Evolutionary conservation across 2,329 filamentous ascomycete species (phyloP), one percentile per base, ranked within the genome.

Genomic region (Venturia aucupariae): DNA sequence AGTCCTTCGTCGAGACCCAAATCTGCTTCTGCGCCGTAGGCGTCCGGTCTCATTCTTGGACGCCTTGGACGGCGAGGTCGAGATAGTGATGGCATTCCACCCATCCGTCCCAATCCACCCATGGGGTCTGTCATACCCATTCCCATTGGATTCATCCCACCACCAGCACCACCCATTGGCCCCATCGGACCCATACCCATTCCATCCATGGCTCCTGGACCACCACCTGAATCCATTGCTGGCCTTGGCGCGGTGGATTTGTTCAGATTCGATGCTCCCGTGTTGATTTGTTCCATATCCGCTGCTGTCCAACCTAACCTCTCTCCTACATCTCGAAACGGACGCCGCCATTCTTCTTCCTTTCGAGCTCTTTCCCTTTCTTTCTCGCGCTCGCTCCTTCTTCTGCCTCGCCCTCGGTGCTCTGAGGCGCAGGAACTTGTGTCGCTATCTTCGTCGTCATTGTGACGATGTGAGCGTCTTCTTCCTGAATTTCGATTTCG

Each of bases 161-260:
- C 41, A 27, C 46, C 22, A 27, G 22, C 46, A 27, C 46, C 46
- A 10, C 38, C 59, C 59, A 60, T 41, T 11, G 59, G 35, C 8
- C 51, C 51, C 51, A 57, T 57, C 27, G 48, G 24, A n/a, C 59
- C 35, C 35, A 41, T 60, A 10, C 35, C 59, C 35, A 60, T 41
- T 3, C 59, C 59, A 24, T 44, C 59, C 35, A 60, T 44, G 4
- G 55, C 35, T 38, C 54, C 54, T 41, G 57, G 7, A n/a, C 32
- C 55, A 60, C 19, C 38, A 60, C 59, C 38, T 22, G 27, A 27
- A 27, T 41, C 35, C 35, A 60, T 27, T 8, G 35, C 15, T 15
- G 51, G 27, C 10, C 51, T 57, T 35, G 51, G 30, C 10, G 51
- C 32, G 8, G 30, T 60, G 6, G 22, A 38, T 13, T 41, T 44